Evolutionary conservation across 1,284 basidiomycete genomes (phyloP).

Genomic region (Lentinula novae-zelandiae): DNA sequence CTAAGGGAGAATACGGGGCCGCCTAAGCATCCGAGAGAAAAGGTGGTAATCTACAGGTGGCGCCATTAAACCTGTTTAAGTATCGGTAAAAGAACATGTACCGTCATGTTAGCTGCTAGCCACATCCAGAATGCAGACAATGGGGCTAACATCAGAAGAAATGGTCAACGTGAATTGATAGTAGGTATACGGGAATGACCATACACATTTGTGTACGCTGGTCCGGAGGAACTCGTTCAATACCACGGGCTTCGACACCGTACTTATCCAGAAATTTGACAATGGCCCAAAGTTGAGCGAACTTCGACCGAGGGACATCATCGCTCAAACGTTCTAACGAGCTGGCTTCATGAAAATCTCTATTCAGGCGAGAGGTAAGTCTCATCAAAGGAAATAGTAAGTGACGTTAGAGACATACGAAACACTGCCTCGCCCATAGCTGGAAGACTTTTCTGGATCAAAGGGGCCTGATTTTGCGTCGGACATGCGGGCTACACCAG

Average conservation of each 20-base stretch:
- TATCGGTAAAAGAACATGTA: background rate
- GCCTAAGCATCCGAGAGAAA: background rate
- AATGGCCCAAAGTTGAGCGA: background rate
- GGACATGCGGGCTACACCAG: background rate
- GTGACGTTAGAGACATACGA: background rate
- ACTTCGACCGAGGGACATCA: background rate
- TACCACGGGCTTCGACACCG: background rate
- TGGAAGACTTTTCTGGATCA: background rate
- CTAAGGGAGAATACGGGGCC: constrained; percentile 23
- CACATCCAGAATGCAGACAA: constrained; percentile 6
- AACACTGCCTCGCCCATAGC: background rate
- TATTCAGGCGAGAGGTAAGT: background rate
- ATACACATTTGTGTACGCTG: background rate
- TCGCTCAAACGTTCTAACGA: background rate
- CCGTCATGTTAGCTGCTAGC: constrained; percentile 6
- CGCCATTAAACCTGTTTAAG: background rate
- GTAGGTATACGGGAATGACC: background rate
- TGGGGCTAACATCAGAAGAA: background rate
- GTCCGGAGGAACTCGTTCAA: background rate
- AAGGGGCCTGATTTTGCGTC: background rate
- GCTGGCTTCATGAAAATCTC: background rate
- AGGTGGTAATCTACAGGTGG: background rate
- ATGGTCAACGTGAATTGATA: background rate
- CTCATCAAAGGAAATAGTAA: too few species aligned
- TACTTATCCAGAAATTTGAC: background rate